A percentile compares a stretch with the other conserved stretches of the same genome.
Conservation (phyloP, 2,329 filamentous ascomycete species). For the Paraconiothyrium sp. region DNA sequence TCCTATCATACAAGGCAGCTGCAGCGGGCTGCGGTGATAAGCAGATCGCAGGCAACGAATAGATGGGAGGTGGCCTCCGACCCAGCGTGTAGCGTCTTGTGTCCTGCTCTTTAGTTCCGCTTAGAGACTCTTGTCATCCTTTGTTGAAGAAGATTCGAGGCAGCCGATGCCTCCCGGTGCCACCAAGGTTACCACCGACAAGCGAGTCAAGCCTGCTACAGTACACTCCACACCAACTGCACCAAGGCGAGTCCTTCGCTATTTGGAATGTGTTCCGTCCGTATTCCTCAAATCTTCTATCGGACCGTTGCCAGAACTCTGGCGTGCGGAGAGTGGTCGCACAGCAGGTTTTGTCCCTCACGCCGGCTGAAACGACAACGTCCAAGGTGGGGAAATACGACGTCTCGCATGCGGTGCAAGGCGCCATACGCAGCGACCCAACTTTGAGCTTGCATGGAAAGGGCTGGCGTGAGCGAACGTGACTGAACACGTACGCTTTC, state of each 20-base stretch:
- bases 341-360: constrained; percentile 1
- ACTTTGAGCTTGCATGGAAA: background rate
- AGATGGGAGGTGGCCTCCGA: background rate
- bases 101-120: background rate
- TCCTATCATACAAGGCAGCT: background rate
- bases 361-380: constrained; percentile 6
- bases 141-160: background rate
- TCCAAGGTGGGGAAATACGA: constrained; percentile 14
- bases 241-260: background rate
- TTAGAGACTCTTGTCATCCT: background rate
- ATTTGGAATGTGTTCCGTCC: background rate
- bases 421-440: background rate
- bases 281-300: background rate
- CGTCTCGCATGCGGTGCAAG: background rate
- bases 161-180: background rate
- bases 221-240: background rate
- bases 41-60: background rate
- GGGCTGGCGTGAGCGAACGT: background rate
- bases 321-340: background rate
- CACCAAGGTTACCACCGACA: background rate
- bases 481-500: background rate
- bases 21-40: background rate
- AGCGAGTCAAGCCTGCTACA: background rate
- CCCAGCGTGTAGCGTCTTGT: background rate
- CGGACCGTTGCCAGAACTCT: background rate